phyloP scores from a whole-genome alignment of 176 grass and related monocot species.

The Oryza glumipatula region DNA sequence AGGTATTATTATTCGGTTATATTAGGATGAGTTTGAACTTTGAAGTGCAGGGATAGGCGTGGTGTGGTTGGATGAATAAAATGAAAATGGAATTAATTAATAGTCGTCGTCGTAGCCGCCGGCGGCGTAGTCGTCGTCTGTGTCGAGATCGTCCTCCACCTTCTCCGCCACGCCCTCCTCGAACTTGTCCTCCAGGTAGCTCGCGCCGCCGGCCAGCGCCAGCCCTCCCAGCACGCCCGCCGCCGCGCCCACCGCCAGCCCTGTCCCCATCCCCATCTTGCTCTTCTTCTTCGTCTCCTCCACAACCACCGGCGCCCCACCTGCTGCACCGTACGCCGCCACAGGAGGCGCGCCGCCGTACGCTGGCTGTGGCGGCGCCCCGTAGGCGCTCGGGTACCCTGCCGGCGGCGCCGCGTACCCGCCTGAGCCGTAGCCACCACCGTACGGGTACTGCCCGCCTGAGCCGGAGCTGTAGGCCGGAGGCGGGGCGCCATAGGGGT shows the following conservation, averaged over 20 bases:
- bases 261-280: conserved; percentile 59
- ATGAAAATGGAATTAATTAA: too few species aligned
- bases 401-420: conserved; percentile 34
- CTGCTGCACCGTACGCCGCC: conserved; percentile 11
- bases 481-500: conserved; percentile 31
- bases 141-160: conserved; percentile 57
- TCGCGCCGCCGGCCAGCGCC: conserved; percentile 54
- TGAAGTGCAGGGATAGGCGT: too few species aligned
- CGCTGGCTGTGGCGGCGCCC: background rate
- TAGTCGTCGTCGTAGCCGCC: conserved; percentile 45
- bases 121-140: conserved; percentile 15
- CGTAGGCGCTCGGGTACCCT: conserved; percentile 34
- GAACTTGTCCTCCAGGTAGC: conserved; percentile 70
- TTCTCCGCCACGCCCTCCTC: conserved; percentile 57
- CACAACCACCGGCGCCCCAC: background rate
- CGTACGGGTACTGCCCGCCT: background rate
- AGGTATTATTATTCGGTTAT: too few species aligned
- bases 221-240: conserved; percentile 68
- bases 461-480: background rate
- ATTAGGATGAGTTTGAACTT: too few species aligned
- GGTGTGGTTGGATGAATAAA: too few species aligned
- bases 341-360: conserved; percentile 2
- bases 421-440: conserved; percentile 13
- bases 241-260: conserved; percentile 60
- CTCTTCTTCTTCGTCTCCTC: conserved; percentile 37